A percentile compares a stretch with the other conserved stretches of the same genome.
phyloP scores from a whole-genome alignment of 306 rosid species.

The Castanopsis chinensis region DNA sequence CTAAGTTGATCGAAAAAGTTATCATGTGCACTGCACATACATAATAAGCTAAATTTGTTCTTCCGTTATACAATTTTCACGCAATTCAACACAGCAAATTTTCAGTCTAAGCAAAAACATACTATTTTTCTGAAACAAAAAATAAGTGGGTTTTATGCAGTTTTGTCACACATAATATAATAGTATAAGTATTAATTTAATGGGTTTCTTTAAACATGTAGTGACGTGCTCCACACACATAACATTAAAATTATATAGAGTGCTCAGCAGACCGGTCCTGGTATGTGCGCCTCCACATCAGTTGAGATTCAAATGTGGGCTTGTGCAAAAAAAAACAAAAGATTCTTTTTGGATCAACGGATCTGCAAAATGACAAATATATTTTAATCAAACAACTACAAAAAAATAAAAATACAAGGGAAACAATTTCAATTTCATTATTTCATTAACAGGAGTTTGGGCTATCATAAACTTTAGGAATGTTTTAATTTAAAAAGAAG shows the following conservation, averaged over 20 bases:
- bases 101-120: not conserved
- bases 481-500: too few relatives aligned
- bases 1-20: too few relatives aligned
- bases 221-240: not conserved
- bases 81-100: too few relatives aligned
- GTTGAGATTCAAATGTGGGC: slow-evolving; percentile 73
- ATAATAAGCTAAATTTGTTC: too few relatives aligned
- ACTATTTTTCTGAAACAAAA: not conserved
- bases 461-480: slow-evolving; percentile 13
- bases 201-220: not conserved
- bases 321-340: slow-evolving; percentile 62
- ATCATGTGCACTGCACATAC: too few relatives aligned
- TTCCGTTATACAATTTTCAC: too few relatives aligned
- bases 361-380: slow-evolving; percentile 54
- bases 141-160: not conserved
- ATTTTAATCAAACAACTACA: not conserved
- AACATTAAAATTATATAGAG: slow-evolving; percentile 23
- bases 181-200: not conserved
- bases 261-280: slow-evolving; percentile 57
- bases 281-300: slow-evolving; percentile 82
- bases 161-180: not conserved
- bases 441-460: slow-evolving; percentile 96
- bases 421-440: slow-evolving; percentile 56
- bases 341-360: slow-evolving; percentile 90
- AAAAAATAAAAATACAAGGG: not conserved